Evolutionary conservation across 1,284 basidiomycete species (phyloP).

Genomic region (Dichomitus squalens): DNA sequence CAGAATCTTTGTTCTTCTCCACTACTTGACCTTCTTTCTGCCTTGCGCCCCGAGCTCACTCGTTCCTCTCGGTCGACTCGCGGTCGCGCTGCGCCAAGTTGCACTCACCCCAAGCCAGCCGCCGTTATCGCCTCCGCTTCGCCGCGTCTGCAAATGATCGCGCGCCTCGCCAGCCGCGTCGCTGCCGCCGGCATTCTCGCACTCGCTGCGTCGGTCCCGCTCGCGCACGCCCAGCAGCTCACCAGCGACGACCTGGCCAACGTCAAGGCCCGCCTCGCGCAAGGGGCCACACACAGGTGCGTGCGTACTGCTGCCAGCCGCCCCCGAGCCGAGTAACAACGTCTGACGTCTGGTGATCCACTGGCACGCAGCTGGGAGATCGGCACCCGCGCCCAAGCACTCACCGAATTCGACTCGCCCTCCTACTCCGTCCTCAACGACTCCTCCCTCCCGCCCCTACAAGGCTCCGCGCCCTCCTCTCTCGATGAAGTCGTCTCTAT

Average conservation of each 20-base stretch:
- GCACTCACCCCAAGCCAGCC: too few relatives aligned
- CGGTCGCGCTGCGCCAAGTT: too few relatives aligned
- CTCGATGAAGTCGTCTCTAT: constrained; percentile 61
- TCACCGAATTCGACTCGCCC: constrained; percentile 70
- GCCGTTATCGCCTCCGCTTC: too few relatives aligned
- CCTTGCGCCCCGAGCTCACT: too few relatives aligned
- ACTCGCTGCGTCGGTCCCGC: background rate
- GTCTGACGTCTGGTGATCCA: too few relatives aligned
- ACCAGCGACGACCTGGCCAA: constrained; percentile 36
- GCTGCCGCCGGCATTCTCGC: background rate
- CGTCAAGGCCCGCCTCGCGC: constrained; percentile 46
- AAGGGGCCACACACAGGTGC: constrained; percentile 52
- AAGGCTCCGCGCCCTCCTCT: constrained; percentile 42
- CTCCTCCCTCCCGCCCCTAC: constrained; percentile 31
- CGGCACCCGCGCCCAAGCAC: constrained; percentile 74
- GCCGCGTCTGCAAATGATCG: background rate
- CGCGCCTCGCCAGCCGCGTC: background rate
- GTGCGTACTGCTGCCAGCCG: constrained; percentile 9
- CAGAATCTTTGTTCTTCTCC: too few relatives aligned
- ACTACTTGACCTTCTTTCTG: too few relatives aligned
- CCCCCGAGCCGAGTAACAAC: background rate
- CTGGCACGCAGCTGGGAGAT: constrained; percentile 86
- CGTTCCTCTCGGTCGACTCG: too few relatives aligned
- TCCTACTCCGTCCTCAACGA: constrained; percentile 62
- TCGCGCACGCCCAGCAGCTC: constrained; percentile 31